These are phyloP conservation scores for Fusarium setosum DNA, from an alignment of 2,329 filamentous ascomycete genomes.

Conservation along the genomic window DNA sequence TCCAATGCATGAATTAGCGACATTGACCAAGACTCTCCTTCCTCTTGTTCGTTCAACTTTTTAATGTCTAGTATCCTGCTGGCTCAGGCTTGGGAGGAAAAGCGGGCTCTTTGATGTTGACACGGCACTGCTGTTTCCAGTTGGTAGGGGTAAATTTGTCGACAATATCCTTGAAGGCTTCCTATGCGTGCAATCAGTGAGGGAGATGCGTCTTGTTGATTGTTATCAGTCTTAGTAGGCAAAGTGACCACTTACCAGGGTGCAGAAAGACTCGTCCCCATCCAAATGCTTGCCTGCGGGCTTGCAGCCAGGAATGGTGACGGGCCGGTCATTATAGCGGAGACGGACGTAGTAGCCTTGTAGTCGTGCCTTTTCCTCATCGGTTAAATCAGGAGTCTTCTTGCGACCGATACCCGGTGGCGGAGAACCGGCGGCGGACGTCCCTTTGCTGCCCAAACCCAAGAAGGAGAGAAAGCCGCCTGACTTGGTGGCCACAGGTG, in stretches of 20 bases:
- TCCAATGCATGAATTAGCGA: neutral
- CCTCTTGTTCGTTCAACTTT: neutral
- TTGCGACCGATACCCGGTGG: conserved; percentile 69
- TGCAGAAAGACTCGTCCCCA: conserved; percentile 91
- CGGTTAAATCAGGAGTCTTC: conserved; percentile 64
- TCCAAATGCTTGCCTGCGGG: conserved; percentile 82
- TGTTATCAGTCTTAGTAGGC: too few species aligned
- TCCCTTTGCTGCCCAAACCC: conserved; percentile 32
- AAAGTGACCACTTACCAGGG: conserved; percentile 73
- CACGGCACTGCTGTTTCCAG: conserved; percentile 73
- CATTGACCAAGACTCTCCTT: neutral
- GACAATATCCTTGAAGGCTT: conserved; percentile 91
- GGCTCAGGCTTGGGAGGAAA: conserved; percentile 63
- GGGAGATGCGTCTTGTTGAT: neutral
- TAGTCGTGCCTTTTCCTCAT: conserved; percentile 68
- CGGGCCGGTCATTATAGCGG: conserved; percentile 88
- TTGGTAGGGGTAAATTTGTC: conserved; percentile 88
- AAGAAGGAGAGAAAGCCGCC: conserved; percentile 43
- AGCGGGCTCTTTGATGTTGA: conserved; percentile 55
- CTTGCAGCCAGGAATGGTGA: conserved; percentile 86
- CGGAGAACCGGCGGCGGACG: conserved; percentile 41
- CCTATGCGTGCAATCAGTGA: conserved; percentile 54
- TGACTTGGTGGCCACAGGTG: conserved; percentile 6
- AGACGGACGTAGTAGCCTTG: conserved; percentile 88
- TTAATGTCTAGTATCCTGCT: conserved; percentile 54